Conservation (phyloP, 176 grass and related monocot species). For the Puccinellia tenuiflora region DNA sequence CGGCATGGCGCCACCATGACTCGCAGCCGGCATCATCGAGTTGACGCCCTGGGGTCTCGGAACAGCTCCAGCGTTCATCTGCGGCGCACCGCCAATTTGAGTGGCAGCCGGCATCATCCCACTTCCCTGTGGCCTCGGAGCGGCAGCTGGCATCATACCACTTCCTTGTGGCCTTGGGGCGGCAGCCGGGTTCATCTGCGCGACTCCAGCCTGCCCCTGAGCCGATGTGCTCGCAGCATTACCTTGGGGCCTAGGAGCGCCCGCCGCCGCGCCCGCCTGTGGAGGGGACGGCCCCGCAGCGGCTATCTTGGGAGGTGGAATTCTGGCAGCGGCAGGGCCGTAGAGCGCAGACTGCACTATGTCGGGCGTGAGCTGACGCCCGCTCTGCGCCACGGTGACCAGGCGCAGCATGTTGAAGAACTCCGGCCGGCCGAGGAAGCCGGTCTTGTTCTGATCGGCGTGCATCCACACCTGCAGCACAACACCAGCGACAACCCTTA, state of each 20-base stretch:
- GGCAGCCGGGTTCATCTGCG: constrained; percentile 37
- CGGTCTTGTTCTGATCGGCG: constrained; percentile 88
- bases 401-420: constrained; percentile 94
- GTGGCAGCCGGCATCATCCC: constrained; percentile 21
- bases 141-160: constrained; percentile 18
- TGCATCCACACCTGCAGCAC: constrained; percentile 84
- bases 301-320: constrained; percentile 83
- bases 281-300: constrained; percentile 22
- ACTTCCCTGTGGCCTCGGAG: constrained; percentile 35
- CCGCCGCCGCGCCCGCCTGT: constrained; percentile 30
- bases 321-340: constrained; percentile 83
- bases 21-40: constrained; percentile 38
- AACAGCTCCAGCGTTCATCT: constrained; percentile 35
- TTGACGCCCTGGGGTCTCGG: constrained; percentile 38
- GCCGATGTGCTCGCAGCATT: constrained; percentile 2
- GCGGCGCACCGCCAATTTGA: constrained; percentile 36
- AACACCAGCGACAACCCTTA: neutral
- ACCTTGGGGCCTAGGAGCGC: constrained; percentile 41
- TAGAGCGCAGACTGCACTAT: constrained; percentile 90
- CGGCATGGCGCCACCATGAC: constrained; percentile 46
- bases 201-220: constrained; percentile 29
- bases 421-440: constrained; percentile 90
- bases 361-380: constrained; percentile 77
- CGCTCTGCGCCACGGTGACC: constrained; percentile 95
- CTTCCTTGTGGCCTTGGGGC: constrained; percentile 33